phyloP scores from a whole-genome alignment of 192 early-diverging fungal species.

The Backusella circina region DNA sequence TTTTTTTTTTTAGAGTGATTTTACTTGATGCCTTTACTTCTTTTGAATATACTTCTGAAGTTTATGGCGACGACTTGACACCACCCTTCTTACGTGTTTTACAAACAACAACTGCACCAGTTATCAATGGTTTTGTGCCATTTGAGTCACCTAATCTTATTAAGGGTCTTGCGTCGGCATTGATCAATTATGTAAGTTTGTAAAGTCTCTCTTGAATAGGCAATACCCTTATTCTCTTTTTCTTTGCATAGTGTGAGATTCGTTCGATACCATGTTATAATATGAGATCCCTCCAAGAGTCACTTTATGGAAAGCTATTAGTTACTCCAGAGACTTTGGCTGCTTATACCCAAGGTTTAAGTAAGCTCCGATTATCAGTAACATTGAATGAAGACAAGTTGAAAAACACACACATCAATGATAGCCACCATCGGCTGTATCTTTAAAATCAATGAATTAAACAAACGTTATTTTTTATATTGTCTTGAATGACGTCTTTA shows the following conservation, averaged over 20 bases:
- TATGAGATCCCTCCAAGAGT: conserved; percentile 27
- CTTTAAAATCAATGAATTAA: conserved; percentile 10
- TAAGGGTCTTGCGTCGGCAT: conserved; percentile 15
- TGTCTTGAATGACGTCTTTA: too few species aligned
- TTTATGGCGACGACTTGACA: conserved; percentile 6
- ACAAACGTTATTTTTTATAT: too few species aligned
- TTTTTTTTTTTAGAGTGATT: conserved; percentile 16
- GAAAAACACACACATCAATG: conserved; percentile 7
- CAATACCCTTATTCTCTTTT: background rate
- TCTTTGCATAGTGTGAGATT: conserved; percentile 20
- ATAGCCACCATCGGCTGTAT: conserved; percentile 32
- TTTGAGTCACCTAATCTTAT: conserved; percentile 30
- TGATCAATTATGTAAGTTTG: conserved; percentile 23
- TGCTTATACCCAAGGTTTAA: conserved; percentile 14
- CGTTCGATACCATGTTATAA: conserved; percentile 23
- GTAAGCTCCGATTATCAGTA: background rate
- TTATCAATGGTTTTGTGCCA: background rate
- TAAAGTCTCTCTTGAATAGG: background rate
- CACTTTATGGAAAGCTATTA: conserved; percentile 20
- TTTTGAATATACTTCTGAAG: conserved; percentile 18
- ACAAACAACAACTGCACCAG: conserved; percentile 14
- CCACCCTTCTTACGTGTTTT: conserved; percentile 28
- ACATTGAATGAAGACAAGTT: background rate
- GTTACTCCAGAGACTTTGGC: conserved; percentile 20
- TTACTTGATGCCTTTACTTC: conserved; percentile 27